phyloP scores from a whole-genome alignment of 306 rosid species.

The Trifolium pratense region DNA sequence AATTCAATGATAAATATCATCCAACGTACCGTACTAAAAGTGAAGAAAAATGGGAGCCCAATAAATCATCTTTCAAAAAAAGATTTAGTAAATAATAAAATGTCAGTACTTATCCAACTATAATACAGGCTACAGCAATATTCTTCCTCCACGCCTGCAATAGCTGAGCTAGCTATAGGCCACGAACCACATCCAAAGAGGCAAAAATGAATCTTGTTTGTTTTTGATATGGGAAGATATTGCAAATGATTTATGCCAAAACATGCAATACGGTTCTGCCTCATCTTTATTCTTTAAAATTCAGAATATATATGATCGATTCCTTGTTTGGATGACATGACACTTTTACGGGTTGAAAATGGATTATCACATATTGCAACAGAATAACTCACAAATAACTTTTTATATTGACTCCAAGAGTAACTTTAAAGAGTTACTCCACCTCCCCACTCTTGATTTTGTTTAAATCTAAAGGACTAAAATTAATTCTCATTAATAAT shows the following conservation, averaged over 20 bases:
- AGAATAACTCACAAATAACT: too few species aligned
- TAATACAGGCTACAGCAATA: not conserved
- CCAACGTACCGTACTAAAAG: conserved; percentile 9
- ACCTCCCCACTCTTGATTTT: too few species aligned
- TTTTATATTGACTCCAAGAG: too few species aligned
- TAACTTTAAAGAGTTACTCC: too few species aligned
- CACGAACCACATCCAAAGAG: not conserved
- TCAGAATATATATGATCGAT: too few species aligned
- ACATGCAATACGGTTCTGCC: not conserved
- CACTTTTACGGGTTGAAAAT: too few species aligned
- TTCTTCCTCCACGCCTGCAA: conserved; percentile 1
- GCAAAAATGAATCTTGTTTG: conserved; percentile 11
- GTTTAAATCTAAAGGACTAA: too few species aligned
- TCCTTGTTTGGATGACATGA: too few species aligned
- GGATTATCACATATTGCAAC: too few species aligned
- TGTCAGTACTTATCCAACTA: conserved; percentile 20
- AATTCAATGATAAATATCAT: conserved; percentile 1
- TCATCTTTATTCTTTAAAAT: not conserved
- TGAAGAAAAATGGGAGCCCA: conserved; percentile 24
- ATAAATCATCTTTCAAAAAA: conserved; percentile 37
- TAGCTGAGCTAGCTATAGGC: too few species aligned
- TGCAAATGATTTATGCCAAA: not conserved
- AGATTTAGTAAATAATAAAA: conserved; percentile 41
- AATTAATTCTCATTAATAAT: too few species aligned
- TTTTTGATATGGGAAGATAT: conserved; percentile 3